These are phyloP conservation scores for Dictyostelium brefeldianum DNA, from an alignment of 78 protist species.

Conservation along the genomic window DNA sequence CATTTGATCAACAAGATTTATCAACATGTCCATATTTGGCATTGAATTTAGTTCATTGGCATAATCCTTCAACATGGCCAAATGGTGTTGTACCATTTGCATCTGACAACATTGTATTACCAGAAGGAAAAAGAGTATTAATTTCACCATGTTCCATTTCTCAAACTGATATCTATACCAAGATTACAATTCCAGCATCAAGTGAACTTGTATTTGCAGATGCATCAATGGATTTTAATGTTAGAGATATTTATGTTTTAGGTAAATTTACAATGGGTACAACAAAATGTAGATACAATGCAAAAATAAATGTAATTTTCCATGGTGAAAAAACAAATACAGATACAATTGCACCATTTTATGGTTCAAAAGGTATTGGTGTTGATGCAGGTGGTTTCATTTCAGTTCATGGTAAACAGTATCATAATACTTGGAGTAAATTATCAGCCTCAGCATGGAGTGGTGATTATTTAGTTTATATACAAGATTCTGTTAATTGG, in stretches of 20 bases:
- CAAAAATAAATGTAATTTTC: constrained; percentile 47
- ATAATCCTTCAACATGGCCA: constrained; percentile 75
- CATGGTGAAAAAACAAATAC: constrained; percentile 40
- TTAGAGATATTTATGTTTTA: constrained; percentile 40
- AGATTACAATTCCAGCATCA: constrained; percentile 51
- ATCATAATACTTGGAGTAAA: constrained; percentile 83
- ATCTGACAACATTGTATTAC: constrained; percentile 27
- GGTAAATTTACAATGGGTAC: constrained; percentile 76
- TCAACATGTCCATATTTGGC: constrained; percentile 53
- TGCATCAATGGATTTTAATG: constrained; percentile 28
- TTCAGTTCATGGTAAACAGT: constrained; percentile 73
- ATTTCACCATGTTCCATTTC: constrained; percentile 66
- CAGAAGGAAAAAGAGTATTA: constrained; percentile 53
- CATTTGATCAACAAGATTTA: constrained; percentile 5
- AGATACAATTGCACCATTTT: constrained; percentile 14
- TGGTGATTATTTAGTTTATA: constrained; percentile 60
- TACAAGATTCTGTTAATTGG: constrained; percentile 87
- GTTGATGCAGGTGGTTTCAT: constrained; percentile 45
- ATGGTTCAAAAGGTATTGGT: constrained; percentile 79
- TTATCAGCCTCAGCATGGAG: constrained; percentile 72
- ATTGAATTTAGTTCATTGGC: constrained; percentile 58
- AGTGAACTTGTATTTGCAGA: constrained; percentile 62
- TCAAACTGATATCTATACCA: background rate
- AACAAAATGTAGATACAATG: constrained; percentile 29
- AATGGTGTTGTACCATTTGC: constrained; percentile 67